A percentile compares a stretch with the other conserved stretches of the same genome.
phyloP scores from a whole-genome alignment of 768 basidiomycete species.

The Holtermannia corniformis region DNA sequence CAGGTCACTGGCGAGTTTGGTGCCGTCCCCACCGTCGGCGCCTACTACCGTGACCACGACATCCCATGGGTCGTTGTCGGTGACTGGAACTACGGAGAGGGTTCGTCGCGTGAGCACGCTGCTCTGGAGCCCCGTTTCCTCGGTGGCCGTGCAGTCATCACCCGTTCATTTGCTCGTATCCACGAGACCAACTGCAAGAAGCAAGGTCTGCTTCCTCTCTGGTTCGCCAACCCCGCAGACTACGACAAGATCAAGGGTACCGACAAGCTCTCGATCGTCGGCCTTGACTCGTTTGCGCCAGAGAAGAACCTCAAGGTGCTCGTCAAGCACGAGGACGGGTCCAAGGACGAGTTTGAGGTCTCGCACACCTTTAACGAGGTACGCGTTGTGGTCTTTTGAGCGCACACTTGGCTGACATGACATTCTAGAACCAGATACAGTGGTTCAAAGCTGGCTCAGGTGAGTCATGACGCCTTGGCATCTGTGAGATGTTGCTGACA shows the following conservation, averaged over 20 bases:
- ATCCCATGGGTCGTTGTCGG: slow-evolving; percentile 98
- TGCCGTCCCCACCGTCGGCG: slow-evolving; percentile 73
- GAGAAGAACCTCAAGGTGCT: slow-evolving; percentile 81
- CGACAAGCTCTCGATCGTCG: slow-evolving; percentile 82
- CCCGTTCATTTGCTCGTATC: slow-evolving; percentile 93
- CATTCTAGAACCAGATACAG: slow-evolving; percentile 88
- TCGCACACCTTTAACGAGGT: slow-evolving; percentile 94
- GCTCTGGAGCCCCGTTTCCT: slow-evolving; percentile 41
- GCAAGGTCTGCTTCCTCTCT: slow-evolving; percentile 96
- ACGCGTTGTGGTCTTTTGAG: too few relatives aligned
- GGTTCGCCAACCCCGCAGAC: slow-evolving; percentile 81
- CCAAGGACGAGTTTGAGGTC: slow-evolving; percentile 63
- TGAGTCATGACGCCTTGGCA: slow-evolving; percentile 50
- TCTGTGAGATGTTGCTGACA: not conserved
- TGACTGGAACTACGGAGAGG: slow-evolving; percentile 78
- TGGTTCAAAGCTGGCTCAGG: slow-evolving; percentile 95
- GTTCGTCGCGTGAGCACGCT: slow-evolving; percentile 95
- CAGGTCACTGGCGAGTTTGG: slow-evolving; percentile 76
- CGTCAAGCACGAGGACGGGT: slow-evolving; percentile 73
- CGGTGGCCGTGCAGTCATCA: slow-evolving; percentile 82
- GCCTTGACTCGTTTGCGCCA: slow-evolving; percentile 77
- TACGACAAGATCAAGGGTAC: slow-evolving; percentile 83
- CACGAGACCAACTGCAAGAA: slow-evolving; percentile 76
- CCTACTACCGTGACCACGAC: slow-evolving; percentile 76
- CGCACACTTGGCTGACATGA: too few relatives aligned